Conservation (phyloP, 768 basidiomycete species). For the Suillus sp. region DNA sequence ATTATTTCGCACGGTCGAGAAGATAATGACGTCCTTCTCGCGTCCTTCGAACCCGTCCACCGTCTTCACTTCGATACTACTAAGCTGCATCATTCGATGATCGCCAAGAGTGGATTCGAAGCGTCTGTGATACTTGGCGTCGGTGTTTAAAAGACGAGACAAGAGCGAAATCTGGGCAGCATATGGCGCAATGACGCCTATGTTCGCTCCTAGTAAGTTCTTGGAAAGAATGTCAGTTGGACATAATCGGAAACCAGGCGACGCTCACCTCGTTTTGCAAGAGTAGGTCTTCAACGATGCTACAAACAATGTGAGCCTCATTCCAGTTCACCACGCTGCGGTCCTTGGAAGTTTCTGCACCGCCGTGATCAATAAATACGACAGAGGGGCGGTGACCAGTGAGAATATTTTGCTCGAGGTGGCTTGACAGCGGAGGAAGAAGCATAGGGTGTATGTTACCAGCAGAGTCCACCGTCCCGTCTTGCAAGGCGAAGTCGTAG, state of each 20-base stretch:
- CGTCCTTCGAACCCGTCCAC: slow-evolving; percentile 95
- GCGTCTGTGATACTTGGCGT: slow-evolving; percentile 51
- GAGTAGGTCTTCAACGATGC: slow-evolving; percentile 82
- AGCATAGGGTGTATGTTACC: slow-evolving; percentile 52
- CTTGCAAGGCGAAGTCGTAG: slow-evolving; percentile 67
- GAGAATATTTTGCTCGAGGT: slow-evolving; percentile 41
- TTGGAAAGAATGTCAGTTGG: slow-evolving; percentile 25
- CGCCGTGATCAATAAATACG: slow-evolving; percentile 81
- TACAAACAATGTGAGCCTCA: slow-evolving; percentile 78
- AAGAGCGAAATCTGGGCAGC: slow-evolving; percentile 81
- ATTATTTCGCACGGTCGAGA: slow-evolving; percentile 90
- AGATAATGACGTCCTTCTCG: slow-evolving; percentile 91
- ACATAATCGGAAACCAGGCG: slow-evolving; percentile 4
- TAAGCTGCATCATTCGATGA: slow-evolving; percentile 64
- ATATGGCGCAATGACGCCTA: slow-evolving; percentile 94
- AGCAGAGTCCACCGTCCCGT: slow-evolving; percentile 68
- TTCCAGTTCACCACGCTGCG: slow-evolving; percentile 76
- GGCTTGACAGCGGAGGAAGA: slow-evolving; percentile 61
- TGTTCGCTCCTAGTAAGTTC: slow-evolving; percentile 70
- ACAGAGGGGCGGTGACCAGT: slow-evolving; percentile 57
- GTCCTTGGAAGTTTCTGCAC: slow-evolving; percentile 65
- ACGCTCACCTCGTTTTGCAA: slow-evolving; percentile 66
- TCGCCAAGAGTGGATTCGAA: slow-evolving; percentile 65
- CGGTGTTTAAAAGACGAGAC: slow-evolving; percentile 61
- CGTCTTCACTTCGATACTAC: slow-evolving; percentile 81